phyloP scores from a whole-genome alignment of 2,329 filamentous ascomycete species.

The Cyanodermella asteris region DNA sequence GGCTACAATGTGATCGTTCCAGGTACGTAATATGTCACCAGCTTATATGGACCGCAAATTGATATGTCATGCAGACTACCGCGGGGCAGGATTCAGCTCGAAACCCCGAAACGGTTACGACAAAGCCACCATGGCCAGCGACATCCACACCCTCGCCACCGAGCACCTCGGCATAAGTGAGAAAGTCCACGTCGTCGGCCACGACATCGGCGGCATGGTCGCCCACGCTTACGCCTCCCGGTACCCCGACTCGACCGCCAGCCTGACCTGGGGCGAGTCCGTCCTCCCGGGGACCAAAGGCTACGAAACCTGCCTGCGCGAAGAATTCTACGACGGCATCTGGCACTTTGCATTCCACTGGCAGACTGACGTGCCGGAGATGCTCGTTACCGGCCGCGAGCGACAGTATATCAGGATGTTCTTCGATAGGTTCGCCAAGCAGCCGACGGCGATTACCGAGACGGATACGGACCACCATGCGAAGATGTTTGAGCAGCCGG shows the following conservation, averaged over 20 bases:
- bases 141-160: constrained; percentile 15
- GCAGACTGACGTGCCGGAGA: constrained; percentile 18
- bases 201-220: constrained; percentile 28
- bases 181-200: constrained; percentile 22
- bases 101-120: constrained; percentile 14
- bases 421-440: constrained; percentile 17
- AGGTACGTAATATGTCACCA: no score
- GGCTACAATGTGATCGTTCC: constrained; percentile 21
- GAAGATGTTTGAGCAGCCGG: constrained; percentile 15
- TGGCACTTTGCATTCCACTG: constrained; percentile 24
- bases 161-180: constrained; percentile 15
- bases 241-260: constrained; percentile 15
- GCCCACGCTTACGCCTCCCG: constrained; percentile 19
- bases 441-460: constrained; percentile 15
- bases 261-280: constrained; percentile 21
- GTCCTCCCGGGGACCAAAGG: constrained; percentile 17
- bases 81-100: constrained; percentile 9
- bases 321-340: constrained; percentile 10
- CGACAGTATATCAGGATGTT: constrained; percentile 22
- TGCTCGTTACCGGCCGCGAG: constrained; percentile 19
- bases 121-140: constrained; percentile 19
- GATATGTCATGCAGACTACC: no score
- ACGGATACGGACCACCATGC: constrained; percentile 20
- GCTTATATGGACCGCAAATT: no score
- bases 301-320: constrained; percentile 12